phyloP scores from a whole-genome alignment of 2,329 filamentous ascomycete genomes.

The Cladosporium halotolerans region DNA sequence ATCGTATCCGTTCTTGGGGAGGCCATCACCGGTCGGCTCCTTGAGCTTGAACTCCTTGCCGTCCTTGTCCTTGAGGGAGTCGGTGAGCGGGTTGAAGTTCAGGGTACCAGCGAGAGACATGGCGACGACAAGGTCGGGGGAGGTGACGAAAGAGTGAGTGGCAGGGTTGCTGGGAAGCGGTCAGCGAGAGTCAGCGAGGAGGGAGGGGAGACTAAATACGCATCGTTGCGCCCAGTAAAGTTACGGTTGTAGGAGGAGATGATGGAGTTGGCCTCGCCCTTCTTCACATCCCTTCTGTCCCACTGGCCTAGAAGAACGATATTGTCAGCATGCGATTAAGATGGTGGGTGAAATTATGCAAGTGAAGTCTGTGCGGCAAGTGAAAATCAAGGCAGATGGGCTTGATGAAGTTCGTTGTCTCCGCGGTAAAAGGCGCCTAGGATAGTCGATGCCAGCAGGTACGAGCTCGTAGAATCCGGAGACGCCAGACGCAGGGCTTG shows the following conservation, averaged over 20 bases:
- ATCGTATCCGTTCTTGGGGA: too few relatives aligned
- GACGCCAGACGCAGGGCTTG: too few relatives aligned
- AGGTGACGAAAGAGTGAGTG: slow-evolving; percentile 88
- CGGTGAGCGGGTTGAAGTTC: slow-evolving; percentile 91
- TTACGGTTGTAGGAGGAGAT: slow-evolving; percentile 99
- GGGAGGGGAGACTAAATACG: slow-evolving; percentile 87
- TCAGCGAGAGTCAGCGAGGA: slow-evolving; percentile 66
- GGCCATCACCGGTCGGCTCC: slow-evolving; percentile 70
- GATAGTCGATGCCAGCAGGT: too few relatives aligned
- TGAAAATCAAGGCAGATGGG: too few relatives aligned
- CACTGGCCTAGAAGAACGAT: not conserved
- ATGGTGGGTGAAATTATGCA: too few relatives aligned
- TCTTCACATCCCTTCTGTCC: slow-evolving; percentile 67
- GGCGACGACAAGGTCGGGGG: slow-evolving; percentile 82
- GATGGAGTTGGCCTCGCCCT: slow-evolving; percentile 93
- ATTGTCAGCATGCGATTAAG: not conserved
- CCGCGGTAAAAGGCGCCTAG: too few relatives aligned
- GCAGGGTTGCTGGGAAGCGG: slow-evolving; percentile 59
- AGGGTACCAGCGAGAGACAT: slow-evolving; percentile 76
- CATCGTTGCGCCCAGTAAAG: slow-evolving; percentile 97
- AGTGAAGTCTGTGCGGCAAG: too few relatives aligned
- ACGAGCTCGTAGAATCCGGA: too few relatives aligned
- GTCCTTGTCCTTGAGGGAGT: slow-evolving; percentile 87
- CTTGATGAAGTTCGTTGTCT: too few relatives aligned
- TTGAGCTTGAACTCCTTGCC: slow-evolving; percentile 92